These are phyloP conservation scores for Ophiostoma sp. DNA, from an alignment of 2,329 filamentous ascomycete species.

Conservation along the genomic window DNA sequence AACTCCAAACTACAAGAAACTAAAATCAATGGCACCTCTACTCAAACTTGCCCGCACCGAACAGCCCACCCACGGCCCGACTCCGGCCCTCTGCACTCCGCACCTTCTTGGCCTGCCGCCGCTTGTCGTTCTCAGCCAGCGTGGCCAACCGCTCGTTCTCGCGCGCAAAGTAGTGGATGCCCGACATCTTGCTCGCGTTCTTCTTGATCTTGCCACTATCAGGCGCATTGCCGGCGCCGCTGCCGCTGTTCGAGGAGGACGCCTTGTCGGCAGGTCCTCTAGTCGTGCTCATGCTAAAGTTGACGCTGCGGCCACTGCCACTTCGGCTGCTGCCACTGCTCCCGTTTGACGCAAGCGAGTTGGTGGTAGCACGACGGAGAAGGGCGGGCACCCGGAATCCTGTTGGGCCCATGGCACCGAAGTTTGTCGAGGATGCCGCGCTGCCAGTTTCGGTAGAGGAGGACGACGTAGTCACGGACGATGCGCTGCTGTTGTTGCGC, in stretches of 20 bases:
- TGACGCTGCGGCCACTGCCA: slow-evolving; percentile 31
- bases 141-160: slow-evolving; percentile 53
- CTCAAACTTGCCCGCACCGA: slow-evolving; percentile 53
- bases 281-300: slow-evolving; percentile 23
- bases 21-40: slow-evolving; percentile 26
- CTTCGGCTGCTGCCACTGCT: slow-evolving; percentile 34
- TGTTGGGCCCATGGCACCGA: slow-evolving; percentile 29
- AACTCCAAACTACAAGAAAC: not conserved
- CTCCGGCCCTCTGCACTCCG: slow-evolving; percentile 53
- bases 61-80: slow-evolving; percentile 52
- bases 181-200: slow-evolving; percentile 54
- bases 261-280: slow-evolving; percentile 3
- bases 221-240: slow-evolving; percentile 31
- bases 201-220: slow-evolving; percentile 40
- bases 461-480: not conserved
- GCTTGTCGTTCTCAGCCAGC: slow-evolving; percentile 52
- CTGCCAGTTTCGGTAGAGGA: not conserved
- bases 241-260: not conserved
- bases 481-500: slow-evolving; percentile 38
- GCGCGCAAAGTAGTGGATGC: slow-evolving; percentile 55
- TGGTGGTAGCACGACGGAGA: slow-evolving; percentile 67
- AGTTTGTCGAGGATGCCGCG: slow-evolving; percentile 28
- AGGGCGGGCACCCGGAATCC: slow-evolving; percentile 65
- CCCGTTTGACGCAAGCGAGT: slow-evolving; percentile 45
- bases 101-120: slow-evolving; percentile 53